These are phyloP conservation scores for Castanopsis chinensis DNA, from an alignment of 306 rosid species.

Conservation along the genomic window DNA sequence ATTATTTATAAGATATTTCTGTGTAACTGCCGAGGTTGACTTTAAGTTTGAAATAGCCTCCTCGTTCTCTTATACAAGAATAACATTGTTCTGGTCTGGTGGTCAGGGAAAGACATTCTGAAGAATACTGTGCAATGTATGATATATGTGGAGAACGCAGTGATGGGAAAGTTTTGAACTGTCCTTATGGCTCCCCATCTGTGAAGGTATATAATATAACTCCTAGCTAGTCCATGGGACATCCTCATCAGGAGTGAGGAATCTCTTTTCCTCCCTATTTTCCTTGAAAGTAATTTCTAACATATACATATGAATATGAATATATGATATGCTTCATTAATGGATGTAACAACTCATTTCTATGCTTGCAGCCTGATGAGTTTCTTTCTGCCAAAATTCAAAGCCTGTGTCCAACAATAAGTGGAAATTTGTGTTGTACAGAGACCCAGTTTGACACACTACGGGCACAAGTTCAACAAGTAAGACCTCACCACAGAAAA, in stretches of 20 bases:
- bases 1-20: neutral
- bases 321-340: neutral
- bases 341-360: neutral
- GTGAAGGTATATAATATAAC: conserved; percentile 52
- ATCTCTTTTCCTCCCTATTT: neutral
- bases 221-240: neutral
- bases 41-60: neutral
- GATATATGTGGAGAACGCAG: conserved; percentile 84
- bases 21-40: neutral
- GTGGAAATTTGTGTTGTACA: conserved; percentile 85
- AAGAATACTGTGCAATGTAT: conserved; percentile 93
- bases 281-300: neutral
- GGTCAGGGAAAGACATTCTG: conserved; percentile 56
- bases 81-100: conserved; percentile 10
- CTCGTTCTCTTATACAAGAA: neutral
- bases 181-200: conserved; percentile 80
- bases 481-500: conserved; percentile 23
- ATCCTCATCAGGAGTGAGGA: neutral
- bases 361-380: conserved; percentile 68
- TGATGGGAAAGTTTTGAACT: conserved; percentile 84
- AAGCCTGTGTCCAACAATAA: conserved; percentile 82
- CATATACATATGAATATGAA: neutral
- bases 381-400: conserved; percentile 86
- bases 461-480: conserved; percentile 89
- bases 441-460: conserved; percentile 79